Evolutionary conservation across 2,329 filamentous ascomycete genomes (phyloP), one percentile per base, ranked within the genome.

Genomic region (Alternaria triticimaculans): DNA sequence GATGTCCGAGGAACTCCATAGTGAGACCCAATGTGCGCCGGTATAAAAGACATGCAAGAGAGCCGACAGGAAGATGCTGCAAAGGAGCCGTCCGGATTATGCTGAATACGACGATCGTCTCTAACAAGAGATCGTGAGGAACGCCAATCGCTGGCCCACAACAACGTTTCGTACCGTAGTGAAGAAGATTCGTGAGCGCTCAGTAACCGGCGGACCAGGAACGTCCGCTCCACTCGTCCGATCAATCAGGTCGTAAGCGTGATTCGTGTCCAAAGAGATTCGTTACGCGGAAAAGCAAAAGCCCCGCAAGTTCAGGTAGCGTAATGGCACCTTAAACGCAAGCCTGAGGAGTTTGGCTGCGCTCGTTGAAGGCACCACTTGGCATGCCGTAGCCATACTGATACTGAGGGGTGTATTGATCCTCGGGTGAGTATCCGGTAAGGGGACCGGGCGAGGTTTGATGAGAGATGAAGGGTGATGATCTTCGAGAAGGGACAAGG

Each of bases 281-380:
- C 76, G 76, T 79, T 63, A 74, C 54, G 69, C 70, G 60, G 53
- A 53, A 46, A 49, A 59, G n/a, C 49, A 58, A 43, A 20, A 37
- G 28, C 33, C 21, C 49, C 49, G 25, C 55, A 30, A 58, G 50
- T 62, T 62, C 30, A 65, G 57, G 65, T 64, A 58, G 63, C 55
- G 46, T 37, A 58, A 43, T 54, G 62, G 25, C 30, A 41, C 45
- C 48, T 70, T 72, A 80, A 18, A 80, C 77, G 59, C 78, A 79
- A 50, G 77, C 75, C 62, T 83, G 82, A n/a, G 82, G 82, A 4
- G 82, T 79, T 54, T 84, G 82, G 55, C 80, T 77, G 25, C 70
- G 72, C 63, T 84, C 83, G 51, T 78, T 76, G 56, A 85, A 81
- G 59, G 84, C 81, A 43, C 78, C 79, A 65, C 79, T 79, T 62